Evolutionary conservation across 1,284 basidiomycete genomes (phyloP), one percentile per base, ranked within the genome.

Genomic region (Microbotryum violaceum): DNA sequence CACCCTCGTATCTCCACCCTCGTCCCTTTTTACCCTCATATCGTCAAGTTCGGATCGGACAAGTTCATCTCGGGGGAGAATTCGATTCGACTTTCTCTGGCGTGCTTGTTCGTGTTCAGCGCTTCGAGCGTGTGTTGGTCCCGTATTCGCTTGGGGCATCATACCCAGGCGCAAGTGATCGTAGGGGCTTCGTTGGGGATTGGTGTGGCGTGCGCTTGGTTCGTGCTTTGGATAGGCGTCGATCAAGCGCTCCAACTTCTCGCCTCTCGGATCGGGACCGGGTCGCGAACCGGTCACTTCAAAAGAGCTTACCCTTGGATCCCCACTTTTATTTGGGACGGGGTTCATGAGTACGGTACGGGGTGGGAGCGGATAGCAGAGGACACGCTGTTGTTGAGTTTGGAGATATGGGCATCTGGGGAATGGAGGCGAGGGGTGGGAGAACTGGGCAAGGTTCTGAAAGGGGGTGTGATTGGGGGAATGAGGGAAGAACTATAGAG

Each of bases 151-250:
- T 57, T 74, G 27, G 71, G 71, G 1, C 67, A 73, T 49, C 73
- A 74, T 62, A 74, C 73, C 14, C 52, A 49, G 5, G 64, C 62
- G 0, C 73, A 74, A 59, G 73, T 74, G n/a, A 31, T 73, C 27
- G 73, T 63, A 6, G 73, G 73, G n/a, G 68, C 68, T 16, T 20
- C 54, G 3, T 60, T 74, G 18, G 73, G 73, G 1, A 42, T 51
- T 8, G 23, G 48, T 3, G 54, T 72, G 21, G 73, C 71, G 20
- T 49, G 65, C 29, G 53, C 51, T 6, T 70, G 68, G 70, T 68
- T 72, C 42, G 51, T 47, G 21, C 21, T 67, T 1, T 73, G 72
- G 73, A 56, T 70, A n/a, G 70, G 70, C 6, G 23, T 57, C 5
- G 57, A 58, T 12, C 60, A 57, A 37, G 49, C 60, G 23, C 56